A percentile compares a stretch with the other conserved stretches of the same genome.
Conservation (phyloP, 1,284 basidiomycete species). For the Mycosarcoma mackinlayi region DNA sequence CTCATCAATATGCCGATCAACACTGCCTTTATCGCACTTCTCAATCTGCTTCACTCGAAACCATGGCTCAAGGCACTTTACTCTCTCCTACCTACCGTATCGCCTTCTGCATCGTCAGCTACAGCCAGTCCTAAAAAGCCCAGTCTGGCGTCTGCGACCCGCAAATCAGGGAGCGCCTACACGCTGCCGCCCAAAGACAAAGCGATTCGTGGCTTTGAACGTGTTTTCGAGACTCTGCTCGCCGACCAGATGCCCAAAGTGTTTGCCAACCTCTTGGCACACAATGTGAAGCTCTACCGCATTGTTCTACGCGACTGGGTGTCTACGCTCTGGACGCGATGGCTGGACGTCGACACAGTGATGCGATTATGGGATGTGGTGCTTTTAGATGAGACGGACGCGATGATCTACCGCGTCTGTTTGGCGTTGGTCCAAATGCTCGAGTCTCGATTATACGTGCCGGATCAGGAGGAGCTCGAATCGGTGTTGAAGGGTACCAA, state of each 20-base stretch:
- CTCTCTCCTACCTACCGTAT: slow-evolving; percentile 32
- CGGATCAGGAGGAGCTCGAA: slow-evolving; percentile 53
- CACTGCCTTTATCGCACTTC: slow-evolving; percentile 84
- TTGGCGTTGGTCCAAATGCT: slow-evolving; percentile 60
- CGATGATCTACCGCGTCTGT: slow-evolving; percentile 55
- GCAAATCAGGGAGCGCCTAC: slow-evolving; percentile 13
- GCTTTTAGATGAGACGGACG: slow-evolving; percentile 58
- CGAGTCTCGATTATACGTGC: slow-evolving; percentile 59
- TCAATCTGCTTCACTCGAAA: slow-evolving; percentile 75
- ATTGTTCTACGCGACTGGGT: slow-evolving; percentile 58
- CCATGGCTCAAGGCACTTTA: slow-evolving; percentile 63
- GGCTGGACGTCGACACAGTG: slow-evolving; percentile 60
- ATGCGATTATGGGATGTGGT: slow-evolving; percentile 62
- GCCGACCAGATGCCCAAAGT: slow-evolving; percentile 95
- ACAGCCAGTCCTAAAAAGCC: too few relatives aligned
- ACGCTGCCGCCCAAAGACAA: slow-evolving; percentile 32
- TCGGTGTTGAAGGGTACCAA: slow-evolving; percentile 56
- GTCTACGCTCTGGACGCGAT: slow-evolving; percentile 48
- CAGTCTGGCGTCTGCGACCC: not conserved
- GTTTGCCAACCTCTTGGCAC: slow-evolving; percentile 64
- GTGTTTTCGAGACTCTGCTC: slow-evolving; percentile 90
- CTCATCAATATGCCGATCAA: slow-evolving; percentile 82
- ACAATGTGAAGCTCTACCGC: slow-evolving; percentile 39
- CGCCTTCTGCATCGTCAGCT: not conserved
- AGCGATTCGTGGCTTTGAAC: slow-evolving; percentile 65